Percentiles rank a stretch among this genome's conserved stretches.
Evolutionary conservation across 148 eudicot species (phyloP).

Genomic region (Pharnaceum exiguum): DNA sequence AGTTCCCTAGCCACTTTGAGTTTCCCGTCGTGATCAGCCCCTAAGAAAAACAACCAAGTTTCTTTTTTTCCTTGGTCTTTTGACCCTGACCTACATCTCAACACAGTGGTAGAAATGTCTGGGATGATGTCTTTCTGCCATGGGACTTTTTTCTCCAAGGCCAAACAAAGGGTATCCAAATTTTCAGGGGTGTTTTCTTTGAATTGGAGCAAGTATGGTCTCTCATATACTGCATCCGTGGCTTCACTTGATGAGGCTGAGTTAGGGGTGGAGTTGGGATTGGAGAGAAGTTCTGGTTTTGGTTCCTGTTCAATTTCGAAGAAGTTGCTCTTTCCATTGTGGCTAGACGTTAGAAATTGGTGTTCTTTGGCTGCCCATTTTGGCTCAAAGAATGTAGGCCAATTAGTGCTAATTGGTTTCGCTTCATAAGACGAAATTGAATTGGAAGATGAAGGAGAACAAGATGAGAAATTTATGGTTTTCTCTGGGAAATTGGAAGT

Average conservation of each 20-base stretch:
- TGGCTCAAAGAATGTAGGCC: slow-evolving; percentile 45
- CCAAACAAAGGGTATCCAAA: slow-evolving; percentile 33
- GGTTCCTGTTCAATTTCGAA: slow-evolving; percentile 15
- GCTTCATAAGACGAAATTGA: slow-evolving; percentile 52
- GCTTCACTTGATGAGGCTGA: slow-evolving; percentile 84
- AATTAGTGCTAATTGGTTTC: slow-evolving; percentile 18
- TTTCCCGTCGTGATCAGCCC: slow-evolving; percentile 47
- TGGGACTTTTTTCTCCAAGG: slow-evolving; percentile 62
- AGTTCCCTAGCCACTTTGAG: slow-evolving; percentile 39
- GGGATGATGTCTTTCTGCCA: slow-evolving; percentile 64
- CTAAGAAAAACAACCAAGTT: slow-evolving; percentile 55
- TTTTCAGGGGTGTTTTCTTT: slow-evolving; percentile 42
- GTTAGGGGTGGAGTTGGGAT: slow-evolving; percentile 83
- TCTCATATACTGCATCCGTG: slow-evolving; percentile 29
- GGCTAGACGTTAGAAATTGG: slow-evolving; percentile 26
- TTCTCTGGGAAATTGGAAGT: slow-evolving; percentile 38
- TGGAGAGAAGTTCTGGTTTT: slow-evolving; percentile 72
- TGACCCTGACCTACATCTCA: slow-evolving; percentile 42
- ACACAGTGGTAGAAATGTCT: slow-evolving; percentile 39
- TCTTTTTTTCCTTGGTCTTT: slow-evolving; percentile 29
- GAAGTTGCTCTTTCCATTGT: slow-evolving; percentile 10
- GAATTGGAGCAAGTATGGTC: slow-evolving; percentile 21
- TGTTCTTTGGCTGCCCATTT: slow-evolving; percentile 36
- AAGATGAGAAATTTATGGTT: slow-evolving; percentile 30
- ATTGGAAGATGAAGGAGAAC: slow-evolving; percentile 54